phyloP scores from a whole-genome alignment of 192 early-diverging fungal species.

The Coemansia sp. region DNA sequence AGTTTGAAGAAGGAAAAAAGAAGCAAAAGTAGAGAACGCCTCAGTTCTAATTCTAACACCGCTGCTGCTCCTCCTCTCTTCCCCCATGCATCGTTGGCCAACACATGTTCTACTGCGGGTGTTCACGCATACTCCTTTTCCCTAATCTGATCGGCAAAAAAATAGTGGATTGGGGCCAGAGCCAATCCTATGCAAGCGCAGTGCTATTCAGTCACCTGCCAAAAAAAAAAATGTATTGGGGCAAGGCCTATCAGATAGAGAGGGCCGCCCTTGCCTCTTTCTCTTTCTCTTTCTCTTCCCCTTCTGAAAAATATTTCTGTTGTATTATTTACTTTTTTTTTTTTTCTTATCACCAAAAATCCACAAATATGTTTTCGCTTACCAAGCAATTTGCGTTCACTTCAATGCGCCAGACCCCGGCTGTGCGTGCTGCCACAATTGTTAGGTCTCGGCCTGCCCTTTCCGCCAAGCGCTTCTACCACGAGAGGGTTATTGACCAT shows the following conservation, averaged over 20 bases:
- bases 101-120: neutral
- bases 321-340: constrained; percentile 3
- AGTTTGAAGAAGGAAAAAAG: neutral
- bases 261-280: neutral
- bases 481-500: constrained; percentile 90
- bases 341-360: neutral
- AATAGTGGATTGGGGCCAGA: neutral
- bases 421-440: constrained; percentile 10
- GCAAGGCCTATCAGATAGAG: neutral
- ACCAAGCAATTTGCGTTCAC: constrained; percentile 24
- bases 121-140: neutral
- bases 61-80: neutral
- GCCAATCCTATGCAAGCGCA: neutral
- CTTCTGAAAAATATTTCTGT: neutral
- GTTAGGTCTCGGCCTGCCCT: constrained; percentile 5
- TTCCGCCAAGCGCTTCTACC: constrained; percentile 38
- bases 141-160: neutral
- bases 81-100: neutral
- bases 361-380: constrained; percentile 33
- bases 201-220: constrained; percentile 4
- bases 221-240: neutral
- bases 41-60: neutral
- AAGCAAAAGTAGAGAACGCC: neutral
- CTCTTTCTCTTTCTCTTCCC: neutral
- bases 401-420: constrained; percentile 27